Evolutionary conservation across 2,329 filamentous ascomycete species (phyloP), one percentile per base, ranked within the genome.

Genomic region (Hymenoscyphus albidus): DNA sequence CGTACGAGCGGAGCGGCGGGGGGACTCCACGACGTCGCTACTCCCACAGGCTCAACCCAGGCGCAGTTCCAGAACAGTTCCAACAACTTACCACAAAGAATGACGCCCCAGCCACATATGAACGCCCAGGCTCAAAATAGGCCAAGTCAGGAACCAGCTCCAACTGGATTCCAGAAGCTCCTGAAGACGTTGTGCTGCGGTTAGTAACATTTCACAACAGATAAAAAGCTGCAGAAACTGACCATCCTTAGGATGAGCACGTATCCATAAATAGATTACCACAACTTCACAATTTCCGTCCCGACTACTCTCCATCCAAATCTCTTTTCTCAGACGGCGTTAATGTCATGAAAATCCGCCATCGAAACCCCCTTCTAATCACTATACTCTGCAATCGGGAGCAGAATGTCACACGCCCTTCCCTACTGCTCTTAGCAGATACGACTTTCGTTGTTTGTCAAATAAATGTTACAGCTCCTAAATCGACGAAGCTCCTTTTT

Each of bases 41-140:
- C 93, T 70, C 91, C 93, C 72, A 89, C 93, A 76, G 92, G 90
- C 73, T 97, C 92, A 76, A 97, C 92, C 69, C 92, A 96, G 79
- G 94, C 94, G 71, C 94, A 97, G 77, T 97, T 97, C 83, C 93
- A 96, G 81, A 94, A 92, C 84, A 97, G 92, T 81, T 91, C 90
- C 75, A 91, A 92, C 77, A 95, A 97, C 78, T 84, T 96, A 70
- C 85, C 90, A 59, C 82, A 88, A 71, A 82, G 83, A 69, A 83
- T 85, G 75, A 85, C 84, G 67, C 81, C 84, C 67, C 86, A 88
- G 74, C 81, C 83, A 65, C 85, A 82, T 65, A 81, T 87, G 80
- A 84, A 81, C 67, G 81, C 82, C 70, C 84, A 85, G 75, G 79
- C 83, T 74, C 80, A 79, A 76, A 85, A 79, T 74, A 80, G 76